Base-by-base conservation (phyloP, 2,329 filamentous ascomycete species). In the Aspergillus hortae region DNA sequence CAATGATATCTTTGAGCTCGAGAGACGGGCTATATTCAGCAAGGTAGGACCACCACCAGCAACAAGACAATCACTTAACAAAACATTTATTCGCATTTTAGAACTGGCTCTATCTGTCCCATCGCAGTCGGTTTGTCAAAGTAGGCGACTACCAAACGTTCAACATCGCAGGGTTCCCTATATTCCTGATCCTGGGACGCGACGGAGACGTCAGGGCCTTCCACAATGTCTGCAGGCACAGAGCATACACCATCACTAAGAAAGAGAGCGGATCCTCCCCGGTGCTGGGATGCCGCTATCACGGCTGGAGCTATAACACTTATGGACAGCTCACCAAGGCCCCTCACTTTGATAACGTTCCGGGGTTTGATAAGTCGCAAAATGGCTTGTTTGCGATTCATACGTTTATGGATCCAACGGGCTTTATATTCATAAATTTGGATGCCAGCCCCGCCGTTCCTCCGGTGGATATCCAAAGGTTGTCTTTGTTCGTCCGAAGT, bases 151-250 rank as follows among this genome's bases (percentile, higher is more conserved):
- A 79, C 67, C 72, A 83, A 25, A 75, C 77, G 17, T 84, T 77
- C 55, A 73, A 78, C 11, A 65, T 83, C 2, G 80, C 80, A 12
- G 80, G 77, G n/a, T 83, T 79, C 62, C 74, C 82, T 10, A 77
- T 85, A 57, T 72, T 85, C 59, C 65, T 85, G 21, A 73, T 76
- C 50, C 67, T 69, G 12, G 80, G 82, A 52, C 77, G 80, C 46
- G 72, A 79, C 19, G 71, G 73, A 14, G 71, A 73, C 9, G 77
- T 85, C 63, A 77, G 81, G 52, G 82, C 76, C 14, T 85, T 85
- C 63, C 83, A 85, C 69, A 85, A 86, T 60, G 74, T 85, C 33
- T 85, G 83, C 67, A 71, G 83, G 2, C 83, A 85, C 63, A 74
- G 83, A 6, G 83, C 83, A 19, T 86, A 80, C 60, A 80, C 81